Conservation (phyloP, 1,139 yeast species). For the Protomyces arabidopsidicola region DNA sequence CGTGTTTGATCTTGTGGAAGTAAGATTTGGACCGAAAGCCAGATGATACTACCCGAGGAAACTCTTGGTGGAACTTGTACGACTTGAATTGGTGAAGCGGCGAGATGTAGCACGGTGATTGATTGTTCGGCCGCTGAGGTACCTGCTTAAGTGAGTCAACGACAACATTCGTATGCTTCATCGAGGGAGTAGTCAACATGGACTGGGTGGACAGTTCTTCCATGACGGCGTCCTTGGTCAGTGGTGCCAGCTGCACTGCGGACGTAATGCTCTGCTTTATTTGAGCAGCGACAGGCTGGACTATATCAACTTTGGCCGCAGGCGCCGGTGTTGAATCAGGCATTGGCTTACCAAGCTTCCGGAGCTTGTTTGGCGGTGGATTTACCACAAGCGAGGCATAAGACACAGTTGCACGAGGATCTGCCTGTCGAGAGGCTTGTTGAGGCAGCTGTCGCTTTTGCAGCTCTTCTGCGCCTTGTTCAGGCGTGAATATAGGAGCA, state of each 20-base stretch:
- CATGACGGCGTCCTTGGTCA: neutral
- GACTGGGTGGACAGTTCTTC: neutral
- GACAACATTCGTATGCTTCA: neutral
- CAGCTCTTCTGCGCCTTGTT: neutral
- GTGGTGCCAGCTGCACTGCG: neutral
- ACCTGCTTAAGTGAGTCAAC: neutral
- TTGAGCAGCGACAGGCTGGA: neutral
- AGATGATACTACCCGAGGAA: neutral
- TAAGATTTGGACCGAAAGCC: slow-evolving; percentile 10
- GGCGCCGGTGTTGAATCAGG: neutral
- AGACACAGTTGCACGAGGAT: neutral
- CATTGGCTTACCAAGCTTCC: neutral
- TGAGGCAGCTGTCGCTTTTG: neutral
- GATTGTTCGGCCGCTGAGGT: neutral
- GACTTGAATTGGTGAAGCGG: slow-evolving; percentile 3
- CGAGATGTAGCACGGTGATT: neutral
- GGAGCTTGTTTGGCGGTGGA: neutral
- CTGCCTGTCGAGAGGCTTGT: neutral
- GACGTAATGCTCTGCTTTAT: neutral
- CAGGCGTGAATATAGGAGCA: neutral
- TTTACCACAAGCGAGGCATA: neutral
- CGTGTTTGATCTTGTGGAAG: slow-evolving; percentile 13
- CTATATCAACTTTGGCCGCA: neutral
- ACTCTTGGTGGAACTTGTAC: slow-evolving; percentile 15
- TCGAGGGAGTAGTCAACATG: neutral